A percentile compares a stretch with the other conserved stretches of the same genome.
phyloP scores from a whole-genome alignment of 1,284 basidiomycete genomes.

The Porogramme epimiltina region DNA sequence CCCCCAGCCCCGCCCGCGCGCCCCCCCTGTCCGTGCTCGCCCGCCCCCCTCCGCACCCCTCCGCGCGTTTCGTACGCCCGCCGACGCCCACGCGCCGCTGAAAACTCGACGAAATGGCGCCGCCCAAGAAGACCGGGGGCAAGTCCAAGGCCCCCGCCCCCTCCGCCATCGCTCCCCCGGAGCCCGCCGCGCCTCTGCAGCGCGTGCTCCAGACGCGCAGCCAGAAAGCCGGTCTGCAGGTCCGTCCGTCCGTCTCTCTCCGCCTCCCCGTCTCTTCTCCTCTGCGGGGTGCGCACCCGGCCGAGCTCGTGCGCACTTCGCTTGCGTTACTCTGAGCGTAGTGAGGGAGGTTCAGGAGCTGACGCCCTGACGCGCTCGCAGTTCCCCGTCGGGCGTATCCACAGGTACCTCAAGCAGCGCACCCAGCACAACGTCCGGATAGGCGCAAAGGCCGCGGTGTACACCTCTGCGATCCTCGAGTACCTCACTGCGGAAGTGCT shows the following conservation, averaged over 20 bases:
- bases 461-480: slow-evolving; percentile 89
- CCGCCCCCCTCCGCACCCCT: too few relatives aligned
- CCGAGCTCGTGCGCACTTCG: not conserved
- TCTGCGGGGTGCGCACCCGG: slow-evolving; percentile 17
- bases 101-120: slow-evolving; percentile 10
- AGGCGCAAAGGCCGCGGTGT: slow-evolving; percentile 91
- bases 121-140: slow-evolving; percentile 20
- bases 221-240: slow-evolving; percentile 84
- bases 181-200: slow-evolving; percentile 38
- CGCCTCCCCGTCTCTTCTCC: slow-evolving; percentile 33
- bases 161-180: slow-evolving; percentile 44
- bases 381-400: slow-evolving; percentile 95
- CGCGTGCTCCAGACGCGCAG: slow-evolving; percentile 69
- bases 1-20: not conserved
- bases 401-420: slow-evolving; percentile 91
- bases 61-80: too few relatives aligned
- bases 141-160: slow-evolving; percentile 20
- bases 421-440: slow-evolving; percentile 94
- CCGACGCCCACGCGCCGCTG: not conserved
- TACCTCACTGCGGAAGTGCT: slow-evolving; percentile 91
- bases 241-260: slow-evolving; percentile 32
- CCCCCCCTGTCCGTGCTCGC: too few relatives aligned
- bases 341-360: not conserved
- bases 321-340: too few relatives aligned
- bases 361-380: slow-evolving; percentile 29